Evolutionary conservation across 1,284 basidiomycete species (phyloP).

Genomic region (Amylostereum areolatum): DNA sequence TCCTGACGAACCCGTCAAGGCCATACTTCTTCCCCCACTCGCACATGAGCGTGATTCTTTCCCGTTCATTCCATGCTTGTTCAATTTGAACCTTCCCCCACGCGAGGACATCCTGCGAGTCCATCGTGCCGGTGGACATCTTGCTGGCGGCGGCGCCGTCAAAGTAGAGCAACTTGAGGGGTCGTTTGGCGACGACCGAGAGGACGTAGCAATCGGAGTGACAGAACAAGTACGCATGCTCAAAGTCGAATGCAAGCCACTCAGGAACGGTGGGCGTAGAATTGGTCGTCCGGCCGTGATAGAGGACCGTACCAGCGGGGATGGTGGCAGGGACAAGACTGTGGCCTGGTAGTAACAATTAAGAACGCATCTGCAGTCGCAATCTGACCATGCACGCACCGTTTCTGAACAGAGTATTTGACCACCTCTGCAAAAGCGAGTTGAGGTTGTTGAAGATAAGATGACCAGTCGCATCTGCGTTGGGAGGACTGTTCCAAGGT

Average conservation of each 20-base stretch:
- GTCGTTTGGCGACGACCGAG: slow-evolving; percentile 9
- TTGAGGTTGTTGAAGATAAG: slow-evolving; percentile 37
- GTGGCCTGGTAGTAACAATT: slow-evolving; percentile 12
- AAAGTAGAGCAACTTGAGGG: slow-evolving; percentile 15
- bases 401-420: slow-evolving; percentile 43
- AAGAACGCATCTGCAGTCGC: too few species aligned
- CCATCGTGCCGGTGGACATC: slow-evolving; percentile 10
- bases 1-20: slow-evolving; percentile 24
- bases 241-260: slow-evolving; percentile 18
- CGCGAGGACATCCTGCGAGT: slow-evolving; percentile 11
- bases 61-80: slow-evolving; percentile 4
- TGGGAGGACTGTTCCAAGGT: slow-evolving; percentile 15
- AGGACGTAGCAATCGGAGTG: slow-evolving; percentile 6
- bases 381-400: slow-evolving; percentile 26
- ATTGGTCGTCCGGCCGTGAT: slow-evolving; percentile 12
- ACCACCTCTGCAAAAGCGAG: slow-evolving; percentile 43
- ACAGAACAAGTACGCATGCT: slow-evolving; percentile 14
- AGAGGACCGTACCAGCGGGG: slow-evolving; percentile 15
- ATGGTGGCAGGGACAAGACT: slow-evolving; percentile 13
- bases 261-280: slow-evolving; percentile 10
- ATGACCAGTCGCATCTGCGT: slow-evolving; percentile 28
- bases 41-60: slow-evolving; percentile 10
- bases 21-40: slow-evolving; percentile 12
- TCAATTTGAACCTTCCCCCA: slow-evolving; percentile 7
- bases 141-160: slow-evolving; percentile 17